These are phyloP conservation scores for Phytopythium montanum DNA, from an alignment of 352 stramenopile genomes.

Conservation along the genomic window DNA sequence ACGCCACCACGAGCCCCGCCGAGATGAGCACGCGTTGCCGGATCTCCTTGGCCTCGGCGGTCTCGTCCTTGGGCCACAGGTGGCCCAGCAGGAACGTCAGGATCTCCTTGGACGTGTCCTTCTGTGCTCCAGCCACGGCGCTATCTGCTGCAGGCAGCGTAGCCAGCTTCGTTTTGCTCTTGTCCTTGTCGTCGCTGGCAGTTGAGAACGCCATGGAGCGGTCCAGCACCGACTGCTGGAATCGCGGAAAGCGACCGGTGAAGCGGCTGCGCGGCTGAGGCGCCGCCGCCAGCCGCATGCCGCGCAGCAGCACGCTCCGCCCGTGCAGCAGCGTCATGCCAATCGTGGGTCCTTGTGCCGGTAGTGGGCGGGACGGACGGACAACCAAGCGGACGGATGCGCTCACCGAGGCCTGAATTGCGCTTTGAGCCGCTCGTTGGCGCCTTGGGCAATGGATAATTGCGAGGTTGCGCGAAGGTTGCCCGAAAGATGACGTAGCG, in stretches of 20 bases:
- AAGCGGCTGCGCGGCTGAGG: conserved; percentile 6
- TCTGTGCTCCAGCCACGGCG: conserved; percentile 3
- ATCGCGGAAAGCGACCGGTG: conserved; percentile 6
- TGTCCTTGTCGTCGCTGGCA: conserved; percentile 19
- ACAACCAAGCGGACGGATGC: neutral
- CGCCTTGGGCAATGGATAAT: neutral
- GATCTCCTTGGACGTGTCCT: conserved; percentile 52
- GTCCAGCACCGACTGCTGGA: conserved; percentile 14
- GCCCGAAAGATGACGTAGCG: neutral
- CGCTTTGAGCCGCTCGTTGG: neutral
- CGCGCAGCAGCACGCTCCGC: conserved; percentile 35
- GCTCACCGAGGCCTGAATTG: neutral
- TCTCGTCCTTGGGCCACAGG: conserved; percentile 61
- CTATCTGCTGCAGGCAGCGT: neutral
- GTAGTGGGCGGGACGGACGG: too few relatives aligned
- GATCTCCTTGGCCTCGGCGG: conserved; percentile 55
- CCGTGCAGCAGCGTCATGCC: conserved; percentile 37
- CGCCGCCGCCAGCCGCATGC: conserved; percentile 23
- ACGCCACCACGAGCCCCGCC: conserved; percentile 81
- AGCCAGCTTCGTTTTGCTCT: conserved; percentile 14
- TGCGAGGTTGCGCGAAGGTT: conserved; percentile 8
- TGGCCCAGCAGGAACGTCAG: conserved; percentile 56
- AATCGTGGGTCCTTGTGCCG: neutral
- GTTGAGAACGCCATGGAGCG: conserved; percentile 30
- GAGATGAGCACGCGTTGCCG: conserved; percentile 83